These are phyloP conservation scores for Penicillium sp. DNA, from an alignment of 2,329 filamentous ascomycete species.

Conservation along the genomic window DNA sequence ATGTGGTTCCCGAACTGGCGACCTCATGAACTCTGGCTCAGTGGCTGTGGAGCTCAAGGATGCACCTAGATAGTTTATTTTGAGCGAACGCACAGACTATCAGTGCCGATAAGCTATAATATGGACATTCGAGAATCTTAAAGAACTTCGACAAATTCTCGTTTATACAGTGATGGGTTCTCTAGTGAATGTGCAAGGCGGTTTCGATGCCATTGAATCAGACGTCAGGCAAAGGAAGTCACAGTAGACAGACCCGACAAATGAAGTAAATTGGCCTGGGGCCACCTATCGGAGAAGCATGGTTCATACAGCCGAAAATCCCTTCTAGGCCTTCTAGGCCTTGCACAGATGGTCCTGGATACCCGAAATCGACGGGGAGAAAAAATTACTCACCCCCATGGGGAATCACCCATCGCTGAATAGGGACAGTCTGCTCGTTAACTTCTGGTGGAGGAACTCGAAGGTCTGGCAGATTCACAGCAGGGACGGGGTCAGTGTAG, in stretches of 20 bases:
- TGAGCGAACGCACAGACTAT: background rate
- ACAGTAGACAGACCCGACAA: background rate
- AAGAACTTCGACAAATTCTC: background rate
- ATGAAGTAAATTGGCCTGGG: background rate
- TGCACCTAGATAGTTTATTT: background rate
- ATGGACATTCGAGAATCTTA: background rate
- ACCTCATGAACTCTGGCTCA: background rate
- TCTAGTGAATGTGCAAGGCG: constrained; percentile 19
- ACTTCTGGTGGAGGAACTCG: background rate
- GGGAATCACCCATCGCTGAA: background rate
- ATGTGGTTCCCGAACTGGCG: background rate
- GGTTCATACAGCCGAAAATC: background rate
- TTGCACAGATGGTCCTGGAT: background rate
- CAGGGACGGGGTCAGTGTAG: background rate
- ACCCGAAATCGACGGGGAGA: background rate
- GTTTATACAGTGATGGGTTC: background rate
- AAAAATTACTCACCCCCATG: background rate
- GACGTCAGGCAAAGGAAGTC: background rate
- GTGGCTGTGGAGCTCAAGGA: background rate
- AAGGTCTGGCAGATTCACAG: background rate
- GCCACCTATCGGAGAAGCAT: background rate
- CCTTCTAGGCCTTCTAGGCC: background rate
- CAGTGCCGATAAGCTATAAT: background rate
- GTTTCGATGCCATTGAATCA: constrained; percentile 26
- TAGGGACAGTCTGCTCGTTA: background rate